These are phyloP conservation scores for Leishmania amazonensis DNA, from an alignment of 208 protist genomes.

Conservation along the genomic window DNA sequence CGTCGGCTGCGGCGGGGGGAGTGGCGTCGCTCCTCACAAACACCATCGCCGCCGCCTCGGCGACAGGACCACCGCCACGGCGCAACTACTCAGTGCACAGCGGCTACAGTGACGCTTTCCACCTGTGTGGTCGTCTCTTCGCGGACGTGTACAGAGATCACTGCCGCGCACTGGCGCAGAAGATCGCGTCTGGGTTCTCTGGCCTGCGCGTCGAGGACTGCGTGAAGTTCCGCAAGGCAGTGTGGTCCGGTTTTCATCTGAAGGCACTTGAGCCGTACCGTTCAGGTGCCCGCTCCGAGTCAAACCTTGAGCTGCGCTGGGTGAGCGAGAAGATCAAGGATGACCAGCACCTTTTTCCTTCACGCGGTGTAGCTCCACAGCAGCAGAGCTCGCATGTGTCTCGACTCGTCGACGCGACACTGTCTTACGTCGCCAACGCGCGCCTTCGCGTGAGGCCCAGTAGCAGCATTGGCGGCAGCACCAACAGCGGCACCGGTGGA, in stretches of 20 bases:
- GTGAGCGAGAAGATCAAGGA: slow-evolving; percentile 49
- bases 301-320: slow-evolving; percentile 43
- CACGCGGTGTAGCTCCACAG: slow-evolving; percentile 12
- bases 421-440: slow-evolving; percentile 32
- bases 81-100: slow-evolving; percentile 29
- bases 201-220: slow-evolving; percentile 38
- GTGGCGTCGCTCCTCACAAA: slow-evolving; percentile 26
- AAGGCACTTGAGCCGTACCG: slow-evolving; percentile 29
- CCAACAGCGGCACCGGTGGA: background rate
- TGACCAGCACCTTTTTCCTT: slow-evolving; percentile 66
- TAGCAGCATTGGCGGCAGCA: background rate
- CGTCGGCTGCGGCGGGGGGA: slow-evolving; percentile 15
- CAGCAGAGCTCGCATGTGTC: slow-evolving; percentile 20
- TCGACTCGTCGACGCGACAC: slow-evolving; percentile 27
- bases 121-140: slow-evolving; percentile 35
- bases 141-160: slow-evolving; percentile 26
- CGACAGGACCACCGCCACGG: slow-evolving; percentile 7
- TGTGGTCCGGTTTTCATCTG: slow-evolving; percentile 35
- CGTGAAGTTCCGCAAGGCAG: slow-evolving; percentile 31
- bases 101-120: slow-evolving; percentile 44
- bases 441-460: slow-evolving; percentile 23
- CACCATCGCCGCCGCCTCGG: slow-evolving; percentile 6
- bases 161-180: slow-evolving; percentile 27
- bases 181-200: slow-evolving; percentile 25
- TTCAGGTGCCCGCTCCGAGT: slow-evolving; percentile 31